These are phyloP conservation scores for Phaffomyces opuntiae DNA, from an alignment of 805 yeast genomes.

Conservation along the genomic window DNA sequence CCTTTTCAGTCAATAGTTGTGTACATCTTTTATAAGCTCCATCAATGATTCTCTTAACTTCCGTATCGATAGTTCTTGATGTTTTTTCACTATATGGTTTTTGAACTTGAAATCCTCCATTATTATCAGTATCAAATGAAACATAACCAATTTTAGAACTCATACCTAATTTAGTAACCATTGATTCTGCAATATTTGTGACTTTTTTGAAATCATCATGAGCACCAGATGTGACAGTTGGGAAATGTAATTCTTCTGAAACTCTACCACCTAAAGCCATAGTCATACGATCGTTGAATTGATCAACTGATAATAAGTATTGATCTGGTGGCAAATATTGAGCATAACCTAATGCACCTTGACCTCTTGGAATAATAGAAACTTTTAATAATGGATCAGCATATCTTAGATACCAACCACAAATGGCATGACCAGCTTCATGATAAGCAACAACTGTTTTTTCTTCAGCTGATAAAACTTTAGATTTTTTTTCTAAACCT, in stretches of 20 bases:
- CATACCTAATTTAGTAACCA: conserved; percentile 89
- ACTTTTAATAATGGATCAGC: conserved; percentile 92
- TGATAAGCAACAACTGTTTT: conserved; percentile 86
- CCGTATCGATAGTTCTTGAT: conserved; percentile 58
- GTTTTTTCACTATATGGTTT: conserved; percentile 73
- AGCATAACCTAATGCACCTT: conserved; percentile 94
- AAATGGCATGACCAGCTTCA: conserved; percentile 95
- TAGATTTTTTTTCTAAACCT: conserved; percentile 83
- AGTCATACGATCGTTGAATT: conserved; percentile 78
- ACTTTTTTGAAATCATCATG: conserved; percentile 90
- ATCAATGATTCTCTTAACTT: conserved; percentile 58
- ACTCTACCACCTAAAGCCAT: conserved; percentile 94
- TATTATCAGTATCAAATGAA: conserved; percentile 43
- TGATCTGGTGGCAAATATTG: conserved; percentile 90
- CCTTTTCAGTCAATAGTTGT: conserved; percentile 48
- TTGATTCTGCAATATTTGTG: conserved; percentile 79
- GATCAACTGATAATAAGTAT: conserved; percentile 68
- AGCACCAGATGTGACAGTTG: conserved; percentile 86
- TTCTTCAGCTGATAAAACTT: conserved; percentile 72
- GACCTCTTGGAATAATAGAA: conserved; percentile 91
- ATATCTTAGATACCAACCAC: conserved; percentile 85
- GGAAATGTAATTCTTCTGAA: conserved; percentile 83
- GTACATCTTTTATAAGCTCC: conserved; percentile 60
- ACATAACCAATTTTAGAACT: conserved; percentile 71
- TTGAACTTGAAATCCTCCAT: conserved; percentile 44